These are phyloP conservation scores for Tubosaeta sp. DNA, from an alignment of 768 basidiomycete genomes.

Conservation along the genomic window DNA sequence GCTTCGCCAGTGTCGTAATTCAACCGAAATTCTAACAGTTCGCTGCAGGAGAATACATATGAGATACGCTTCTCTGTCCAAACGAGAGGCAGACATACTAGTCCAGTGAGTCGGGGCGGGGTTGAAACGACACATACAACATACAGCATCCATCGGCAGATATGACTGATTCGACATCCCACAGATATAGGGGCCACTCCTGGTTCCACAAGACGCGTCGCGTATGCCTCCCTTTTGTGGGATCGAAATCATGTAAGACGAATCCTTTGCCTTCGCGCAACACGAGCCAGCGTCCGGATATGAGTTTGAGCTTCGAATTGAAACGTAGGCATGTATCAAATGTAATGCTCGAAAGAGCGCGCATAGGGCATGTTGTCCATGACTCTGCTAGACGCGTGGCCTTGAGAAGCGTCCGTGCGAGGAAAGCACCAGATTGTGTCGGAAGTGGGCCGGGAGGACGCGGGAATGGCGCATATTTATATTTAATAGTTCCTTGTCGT, in stretches of 20 bases:
- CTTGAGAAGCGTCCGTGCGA: slow-evolving; percentile 2
- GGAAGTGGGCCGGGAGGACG: neutral
- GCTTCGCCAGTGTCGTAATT: no score
- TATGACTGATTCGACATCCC: neutral
- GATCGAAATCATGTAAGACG: neutral
- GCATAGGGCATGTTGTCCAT: neutral
- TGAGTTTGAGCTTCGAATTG: neutral
- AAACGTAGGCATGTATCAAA: neutral
- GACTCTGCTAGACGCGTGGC: neutral
- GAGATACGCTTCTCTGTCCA: no score
- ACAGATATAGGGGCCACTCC: neutral
- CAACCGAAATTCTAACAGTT: neutral
- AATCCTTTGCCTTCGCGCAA: neutral
- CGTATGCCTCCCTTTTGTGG: neutral
- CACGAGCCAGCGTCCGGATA: slow-evolving; percentile 4
- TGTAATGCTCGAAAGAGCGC: neutral
- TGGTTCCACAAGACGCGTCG: neutral
- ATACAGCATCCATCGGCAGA: neutral
- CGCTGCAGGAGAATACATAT: neutral
- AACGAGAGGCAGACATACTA: neutral
- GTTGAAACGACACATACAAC: neutral
- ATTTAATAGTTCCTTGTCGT: neutral
- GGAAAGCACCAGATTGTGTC: neutral
- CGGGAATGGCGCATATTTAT: neutral
- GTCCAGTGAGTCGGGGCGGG: rapidly evolving